Base-by-base conservation (phyloP, 148 eudicot species). In the Persicaria tinctoria region DNA sequence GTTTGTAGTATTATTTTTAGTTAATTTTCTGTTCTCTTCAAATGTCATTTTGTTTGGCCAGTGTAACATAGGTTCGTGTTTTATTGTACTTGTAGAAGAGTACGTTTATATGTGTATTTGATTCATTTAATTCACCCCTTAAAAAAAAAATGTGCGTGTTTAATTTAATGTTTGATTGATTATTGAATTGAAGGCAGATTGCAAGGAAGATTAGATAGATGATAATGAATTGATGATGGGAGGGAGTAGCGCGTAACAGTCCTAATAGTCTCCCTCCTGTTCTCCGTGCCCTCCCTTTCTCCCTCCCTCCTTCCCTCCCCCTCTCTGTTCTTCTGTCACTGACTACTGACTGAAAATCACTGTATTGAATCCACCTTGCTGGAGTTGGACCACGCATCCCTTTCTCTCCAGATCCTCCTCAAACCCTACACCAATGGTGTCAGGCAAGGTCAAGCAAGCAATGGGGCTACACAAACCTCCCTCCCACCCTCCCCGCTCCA, bases 361-460 rank as follows among this genome's bases (percentile, higher is more conserved):
- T 32, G 41, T 32, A 32, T 2, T 32, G 41, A 32, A 57, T 14
- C 14, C 63, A 57, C 63, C 5, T 57, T 57, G 63, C 16, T 57
- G 5, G 46, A 68, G 71, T 4, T 41, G 41, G 20, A 62, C 70
- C 70, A 45, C 46, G 17, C 64, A 45, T 14, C 38, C 12, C n/a
- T 11, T 12, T 23, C 49, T 41, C 44, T 17, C 41, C 41, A 32
- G 41, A 32, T 63, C 69, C 32, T 41, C 70, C 8, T 41, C 70
- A 5, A 66, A 4, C 17, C 57, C 4, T 8, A 20, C 44, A 74
- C 79, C 76, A 71, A 93, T 91, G 98, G 97, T 86, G 9, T 89
- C 93, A 14, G 93, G 96, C 0, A 94, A 94, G 74, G 92, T 91
- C 0, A 91, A 86, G 74, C 63, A 74, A 32, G 89, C 90, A 1